Evolutionary conservation across 176 grass and related monocot genomes (phyloP).

Genomic region (Oryza brachyantha): DNA sequence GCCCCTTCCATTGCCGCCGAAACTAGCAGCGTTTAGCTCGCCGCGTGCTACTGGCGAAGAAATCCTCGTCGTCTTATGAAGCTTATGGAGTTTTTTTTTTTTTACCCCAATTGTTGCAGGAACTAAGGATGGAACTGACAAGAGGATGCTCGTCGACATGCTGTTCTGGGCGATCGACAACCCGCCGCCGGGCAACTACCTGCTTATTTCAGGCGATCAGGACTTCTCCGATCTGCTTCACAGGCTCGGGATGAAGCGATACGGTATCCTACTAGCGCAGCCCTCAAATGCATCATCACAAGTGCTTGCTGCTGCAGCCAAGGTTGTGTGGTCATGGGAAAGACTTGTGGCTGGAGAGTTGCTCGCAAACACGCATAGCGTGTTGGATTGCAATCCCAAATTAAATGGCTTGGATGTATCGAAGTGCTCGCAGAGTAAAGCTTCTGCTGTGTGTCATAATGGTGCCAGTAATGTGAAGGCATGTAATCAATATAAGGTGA

Average conservation of each 20-base stretch:
- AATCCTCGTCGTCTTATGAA: background rate
- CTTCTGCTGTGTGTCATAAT: conserved; percentile 15
- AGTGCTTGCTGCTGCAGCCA: conserved; percentile 53
- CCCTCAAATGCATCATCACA: conserved; percentile 59
- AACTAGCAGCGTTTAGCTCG: background rate
- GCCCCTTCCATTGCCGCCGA: background rate
- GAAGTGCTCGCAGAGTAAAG: conserved; percentile 10
- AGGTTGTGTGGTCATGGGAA: conserved; percentile 73
- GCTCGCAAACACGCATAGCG: conserved; percentile 27
- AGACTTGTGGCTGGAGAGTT: conserved; percentile 46
- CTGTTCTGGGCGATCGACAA: conserved; percentile 82
- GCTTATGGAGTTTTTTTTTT: background rate
- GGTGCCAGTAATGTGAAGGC: conserved; percentile 29
- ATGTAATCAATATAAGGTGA: conserved; percentile 29
- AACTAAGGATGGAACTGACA: conserved; percentile 80
- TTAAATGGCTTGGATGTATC: conserved; percentile 17
- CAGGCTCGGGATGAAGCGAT: conserved; percentile 65
- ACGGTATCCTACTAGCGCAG: conserved; percentile 66
- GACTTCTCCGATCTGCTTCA: conserved; percentile 80
- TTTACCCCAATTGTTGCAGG: conserved; percentile 32
- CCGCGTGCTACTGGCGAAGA: background rate
- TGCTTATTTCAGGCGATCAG: conserved; percentile 77
- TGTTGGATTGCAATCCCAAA: conserved; percentile 13
- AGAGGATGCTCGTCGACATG: conserved; percentile 88
- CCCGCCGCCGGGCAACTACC: conserved; percentile 73